phyloP scores from a whole-genome alignment of 257 asterid genomes.

The Echium plantagineum region DNA sequence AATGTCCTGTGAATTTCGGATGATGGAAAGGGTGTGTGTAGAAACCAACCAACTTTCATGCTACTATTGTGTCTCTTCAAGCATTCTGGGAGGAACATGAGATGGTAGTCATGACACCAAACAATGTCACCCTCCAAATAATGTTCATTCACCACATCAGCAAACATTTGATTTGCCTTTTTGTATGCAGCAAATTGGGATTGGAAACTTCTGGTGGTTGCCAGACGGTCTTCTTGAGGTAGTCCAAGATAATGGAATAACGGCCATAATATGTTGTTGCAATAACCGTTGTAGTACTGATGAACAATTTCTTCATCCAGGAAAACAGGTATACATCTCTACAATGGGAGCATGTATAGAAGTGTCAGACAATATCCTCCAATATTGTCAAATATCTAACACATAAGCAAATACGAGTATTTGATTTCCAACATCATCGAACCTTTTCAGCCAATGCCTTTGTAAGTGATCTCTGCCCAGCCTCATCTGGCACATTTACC shows the following conservation, averaged over 20 bases:
- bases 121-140: constrained; percentile 85
- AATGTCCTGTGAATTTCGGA: constrained; percentile 87
- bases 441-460: constrained; percentile 82
- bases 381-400: not conserved
- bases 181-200: constrained; percentile 80
- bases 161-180: constrained; percentile 88
- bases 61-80: constrained; percentile 55
- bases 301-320: constrained; percentile 84
- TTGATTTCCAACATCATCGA: constrained; percentile 6
- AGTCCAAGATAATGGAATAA: constrained; percentile 86
- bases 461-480: constrained; percentile 69
- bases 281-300: constrained; percentile 88
- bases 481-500: constrained; percentile 82
- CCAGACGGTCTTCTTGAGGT: constrained; percentile 89
- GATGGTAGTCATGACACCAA: constrained; percentile 96
- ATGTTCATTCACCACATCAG: constrained; percentile 68
- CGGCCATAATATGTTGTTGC: constrained; percentile 91
- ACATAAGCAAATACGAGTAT: constrained; percentile 1
- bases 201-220: constrained; percentile 85
- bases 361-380: not conserved
- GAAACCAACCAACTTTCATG: constrained; percentile 96
- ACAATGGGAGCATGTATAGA: constrained; percentile 15
- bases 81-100: constrained; percentile 84
- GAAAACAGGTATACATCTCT: constrained; percentile 95
- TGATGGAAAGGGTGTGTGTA: constrained; percentile 92